These are phyloP conservation scores for Jatropha multifida DNA, from an alignment of 441 rosid genomes.

Conservation along the genomic window DNA sequence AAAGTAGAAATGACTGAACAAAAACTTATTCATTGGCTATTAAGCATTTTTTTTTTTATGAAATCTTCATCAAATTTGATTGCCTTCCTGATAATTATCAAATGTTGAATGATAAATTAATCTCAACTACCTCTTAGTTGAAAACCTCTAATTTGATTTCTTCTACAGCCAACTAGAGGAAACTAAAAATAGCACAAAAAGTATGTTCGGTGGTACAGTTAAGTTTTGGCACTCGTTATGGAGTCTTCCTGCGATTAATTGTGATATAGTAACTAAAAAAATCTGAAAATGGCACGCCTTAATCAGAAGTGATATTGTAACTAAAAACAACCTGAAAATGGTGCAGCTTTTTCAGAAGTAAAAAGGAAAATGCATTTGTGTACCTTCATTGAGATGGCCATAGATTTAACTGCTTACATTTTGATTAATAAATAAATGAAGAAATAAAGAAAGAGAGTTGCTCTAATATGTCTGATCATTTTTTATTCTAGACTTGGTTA, in stretches of 20 bases:
- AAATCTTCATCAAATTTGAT: background rate
- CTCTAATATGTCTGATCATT: background rate
- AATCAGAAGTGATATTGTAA: background rate
- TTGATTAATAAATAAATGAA: background rate
- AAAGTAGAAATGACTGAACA: no score
- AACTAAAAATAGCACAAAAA: background rate
- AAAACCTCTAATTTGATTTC: background rate
- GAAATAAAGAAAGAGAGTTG: background rate
- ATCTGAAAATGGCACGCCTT: no score
- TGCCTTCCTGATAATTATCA: background rate
- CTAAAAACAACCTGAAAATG: slow-evolving; percentile 1
- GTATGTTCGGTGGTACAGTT: background rate
- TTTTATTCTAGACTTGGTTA: background rate
- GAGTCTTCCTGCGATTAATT: background rate
- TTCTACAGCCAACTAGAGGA: no score
- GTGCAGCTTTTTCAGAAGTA: background rate
- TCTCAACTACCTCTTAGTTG: background rate
- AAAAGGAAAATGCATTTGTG: background rate
- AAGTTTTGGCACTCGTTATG: no score
- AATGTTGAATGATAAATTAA: no score
- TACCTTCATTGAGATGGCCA: background rate
- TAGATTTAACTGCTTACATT: background rate
- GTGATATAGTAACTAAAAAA: no score
- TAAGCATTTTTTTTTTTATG: background rate
- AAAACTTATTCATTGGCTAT: background rate